These are phyloP conservation scores for Acer yangbiense DNA, from an alignment of 345 rosid species.

Conservation along the genomic window DNA sequence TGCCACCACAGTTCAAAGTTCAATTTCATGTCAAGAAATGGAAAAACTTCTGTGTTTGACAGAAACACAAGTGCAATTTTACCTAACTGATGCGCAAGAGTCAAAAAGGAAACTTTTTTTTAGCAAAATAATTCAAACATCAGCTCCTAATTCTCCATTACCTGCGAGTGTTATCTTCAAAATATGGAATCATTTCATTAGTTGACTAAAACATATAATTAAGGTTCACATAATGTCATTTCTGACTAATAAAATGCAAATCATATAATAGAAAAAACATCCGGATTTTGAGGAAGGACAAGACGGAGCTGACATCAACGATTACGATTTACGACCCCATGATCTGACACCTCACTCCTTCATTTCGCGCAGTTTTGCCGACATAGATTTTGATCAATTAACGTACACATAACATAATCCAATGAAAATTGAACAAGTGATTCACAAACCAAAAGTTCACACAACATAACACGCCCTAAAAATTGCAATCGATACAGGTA, in stretches of 20 bases:
- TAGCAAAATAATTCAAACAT: not conserved
- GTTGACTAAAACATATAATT: slow-evolving; percentile 17
- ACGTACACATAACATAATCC: not conserved
- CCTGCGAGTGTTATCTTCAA: slow-evolving; percentile 1
- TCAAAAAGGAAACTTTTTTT: slow-evolving; percentile 8
- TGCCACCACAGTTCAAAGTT: not conserved
- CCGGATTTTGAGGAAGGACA: slow-evolving; percentile 17
- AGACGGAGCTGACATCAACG: slow-evolving; percentile 21
- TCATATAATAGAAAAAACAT: slow-evolving; percentile 1
- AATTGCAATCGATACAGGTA: not conserved
- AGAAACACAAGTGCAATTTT: not conserved
- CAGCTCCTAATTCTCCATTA: not conserved
- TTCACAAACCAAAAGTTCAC: not conserved
- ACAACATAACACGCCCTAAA: slow-evolving; percentile 1
- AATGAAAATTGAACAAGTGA: not conserved
- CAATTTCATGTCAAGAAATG: not conserved
- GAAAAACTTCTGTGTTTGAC: not conserved
- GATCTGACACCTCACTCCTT: not conserved
- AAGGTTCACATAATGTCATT: slow-evolving; percentile 11
- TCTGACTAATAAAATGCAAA: slow-evolving; percentile 7
- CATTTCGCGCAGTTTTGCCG: slow-evolving; percentile 6
- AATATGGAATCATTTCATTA: slow-evolving; percentile 17
- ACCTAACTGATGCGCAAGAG: not conserved
- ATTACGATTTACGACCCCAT: not conserved
- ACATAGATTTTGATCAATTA: slow-evolving; percentile 2